phyloP scores from a whole-genome alignment of 768 basidiomycete species.

The Xerocomellus chrysenteron region DNA sequence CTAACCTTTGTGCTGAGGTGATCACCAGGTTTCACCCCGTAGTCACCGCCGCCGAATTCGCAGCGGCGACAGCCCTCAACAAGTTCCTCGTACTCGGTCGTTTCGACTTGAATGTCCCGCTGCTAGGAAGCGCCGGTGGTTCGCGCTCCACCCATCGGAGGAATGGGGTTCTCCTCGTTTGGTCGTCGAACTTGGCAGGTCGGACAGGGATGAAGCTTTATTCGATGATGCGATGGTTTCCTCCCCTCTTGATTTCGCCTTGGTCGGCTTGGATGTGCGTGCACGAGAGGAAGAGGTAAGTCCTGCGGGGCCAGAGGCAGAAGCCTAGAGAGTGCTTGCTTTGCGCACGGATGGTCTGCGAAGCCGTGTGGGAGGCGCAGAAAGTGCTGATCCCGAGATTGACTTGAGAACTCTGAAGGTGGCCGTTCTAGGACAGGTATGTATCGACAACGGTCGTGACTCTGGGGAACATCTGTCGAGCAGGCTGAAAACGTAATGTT shows the following conservation, averaged over 20 bases:
- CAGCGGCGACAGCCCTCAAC: slow-evolving; percentile 42
- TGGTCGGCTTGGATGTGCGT: slow-evolving; percentile 18
- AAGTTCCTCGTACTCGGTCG: slow-evolving; percentile 49
- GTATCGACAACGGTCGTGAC: too few species aligned
- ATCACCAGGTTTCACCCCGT: slow-evolving; percentile 18
- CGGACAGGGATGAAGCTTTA: slow-evolving; percentile 19
- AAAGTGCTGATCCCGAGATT: slow-evolving; percentile 17
- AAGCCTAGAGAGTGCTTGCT: slow-evolving; percentile 31
- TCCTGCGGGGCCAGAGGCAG: slow-evolving; percentile 41
- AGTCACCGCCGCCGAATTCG: slow-evolving; percentile 41
- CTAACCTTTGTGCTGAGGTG: too few species aligned
- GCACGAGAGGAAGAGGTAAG: slow-evolving; percentile 21
- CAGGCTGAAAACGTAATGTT: too few species aligned
- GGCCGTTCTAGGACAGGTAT: slow-evolving; percentile 39
- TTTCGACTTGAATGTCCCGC: slow-evolving; percentile 31
- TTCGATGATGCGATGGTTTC: neutral
- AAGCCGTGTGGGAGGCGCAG: slow-evolving; percentile 45
- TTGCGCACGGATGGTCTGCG: slow-evolving; percentile 45
- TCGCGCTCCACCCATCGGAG: slow-evolving; percentile 55
- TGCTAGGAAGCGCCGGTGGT: slow-evolving; percentile 7
- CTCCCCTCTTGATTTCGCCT: slow-evolving; percentile 6
- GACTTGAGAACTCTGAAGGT: slow-evolving; percentile 28
- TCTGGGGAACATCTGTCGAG: too few species aligned
- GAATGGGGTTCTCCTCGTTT: slow-evolving; percentile 85
- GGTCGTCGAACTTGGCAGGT: slow-evolving; percentile 60